Base-by-base conservation (phyloP, 1,139 yeast genomes). In the Suhomyces ambrosiae region DNA sequence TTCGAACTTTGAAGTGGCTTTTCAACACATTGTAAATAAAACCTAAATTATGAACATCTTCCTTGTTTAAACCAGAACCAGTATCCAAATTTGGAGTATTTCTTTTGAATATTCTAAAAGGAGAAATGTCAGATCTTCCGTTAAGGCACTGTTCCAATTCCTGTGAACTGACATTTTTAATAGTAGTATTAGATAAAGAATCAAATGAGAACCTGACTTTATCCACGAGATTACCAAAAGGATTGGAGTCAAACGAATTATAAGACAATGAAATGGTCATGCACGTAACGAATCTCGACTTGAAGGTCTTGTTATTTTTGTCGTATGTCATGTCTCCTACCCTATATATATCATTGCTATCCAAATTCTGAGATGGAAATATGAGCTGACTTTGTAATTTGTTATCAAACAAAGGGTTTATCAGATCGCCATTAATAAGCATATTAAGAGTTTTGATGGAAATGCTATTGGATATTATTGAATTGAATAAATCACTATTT, bases 201-300 rank as follows among this genome's bases (percentile, higher is more conserved):
- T 68, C 71, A 33, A 69, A 65, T 0, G 65, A 49, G 8, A 68
- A 42, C 0, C 37, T 32, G 5, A 65, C 52, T 24, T 61, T 58
- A 1, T 50, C 56, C 1, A 42, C 45, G 2, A 63, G 33, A n/a
- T 58, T 48, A 3, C 47, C 38, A 40, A 70, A 66, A 1, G 72
- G 71, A 31, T 68, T 60, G 5, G 60, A 42, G 11, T 66, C 68
- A 40, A 55, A 60, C 1, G 70, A 56, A 35, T 60, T 61, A 43
- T 54, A 69, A 5, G 53, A 54, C 40, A 66, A 65, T 0, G 71
- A 58, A 4, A 69, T 32, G 0, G 76, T 68, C 51, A 71, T 46
- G 41, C 74, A 69, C 0, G 69, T 61, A 6, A 34, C 19, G 6
- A 38, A 15, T 3, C 22, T 18, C 12, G 23, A 10, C 10, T 13